phyloP scores from a whole-genome alignment of 1,284 basidiomycete genomes.

The Mycena sp. region DNA sequence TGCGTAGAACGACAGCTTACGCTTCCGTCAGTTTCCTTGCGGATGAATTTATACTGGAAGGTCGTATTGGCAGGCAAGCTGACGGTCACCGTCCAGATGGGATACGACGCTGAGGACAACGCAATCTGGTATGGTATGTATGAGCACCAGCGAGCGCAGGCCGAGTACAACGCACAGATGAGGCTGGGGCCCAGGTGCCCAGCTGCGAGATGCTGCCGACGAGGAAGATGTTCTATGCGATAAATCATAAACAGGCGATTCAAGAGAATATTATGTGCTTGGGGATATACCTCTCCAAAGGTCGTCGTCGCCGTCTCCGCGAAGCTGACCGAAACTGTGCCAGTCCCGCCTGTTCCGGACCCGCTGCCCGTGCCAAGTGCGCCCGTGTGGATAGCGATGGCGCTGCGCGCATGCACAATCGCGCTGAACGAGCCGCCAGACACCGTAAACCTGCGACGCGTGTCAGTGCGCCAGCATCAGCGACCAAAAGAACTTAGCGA shows the following conservation, averaged over 20 bases:
- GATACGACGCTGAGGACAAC: constrained; percentile 62
- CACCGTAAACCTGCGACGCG: constrained; percentile 55
- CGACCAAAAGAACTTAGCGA: constrained; percentile 32
- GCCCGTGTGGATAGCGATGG: constrained; percentile 68
- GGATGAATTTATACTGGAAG: constrained; percentile 71
- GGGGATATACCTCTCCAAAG: constrained; percentile 58
- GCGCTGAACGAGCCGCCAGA: constrained; percentile 61
- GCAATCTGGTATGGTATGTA: constrained; percentile 51
- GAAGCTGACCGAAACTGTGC: constrained; percentile 55
- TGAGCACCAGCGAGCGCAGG: background rate
- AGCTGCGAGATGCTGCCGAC: constrained; percentile 65
- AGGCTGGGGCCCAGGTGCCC: constrained; percentile 57
- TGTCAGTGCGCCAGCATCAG: background rate
- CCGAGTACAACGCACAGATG: constrained; percentile 48
- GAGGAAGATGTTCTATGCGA: constrained; percentile 63
- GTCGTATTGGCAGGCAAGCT: constrained; percentile 55
- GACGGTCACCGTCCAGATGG: constrained; percentile 63
- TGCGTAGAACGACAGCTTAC: constrained; percentile 45
- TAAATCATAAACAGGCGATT: background rate
- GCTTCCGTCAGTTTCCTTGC: constrained; percentile 61
- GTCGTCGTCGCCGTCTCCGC: constrained; percentile 63
- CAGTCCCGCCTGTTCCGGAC: constrained; percentile 20
- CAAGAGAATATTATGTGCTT: background rate
- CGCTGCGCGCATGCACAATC: constrained; percentile 60
- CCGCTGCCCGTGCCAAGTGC: constrained; percentile 38